These are phyloP conservation scores for Amanita pseudoporphyria DNA, from an alignment of 768 basidiomycete species.

Conservation along the genomic window DNA sequence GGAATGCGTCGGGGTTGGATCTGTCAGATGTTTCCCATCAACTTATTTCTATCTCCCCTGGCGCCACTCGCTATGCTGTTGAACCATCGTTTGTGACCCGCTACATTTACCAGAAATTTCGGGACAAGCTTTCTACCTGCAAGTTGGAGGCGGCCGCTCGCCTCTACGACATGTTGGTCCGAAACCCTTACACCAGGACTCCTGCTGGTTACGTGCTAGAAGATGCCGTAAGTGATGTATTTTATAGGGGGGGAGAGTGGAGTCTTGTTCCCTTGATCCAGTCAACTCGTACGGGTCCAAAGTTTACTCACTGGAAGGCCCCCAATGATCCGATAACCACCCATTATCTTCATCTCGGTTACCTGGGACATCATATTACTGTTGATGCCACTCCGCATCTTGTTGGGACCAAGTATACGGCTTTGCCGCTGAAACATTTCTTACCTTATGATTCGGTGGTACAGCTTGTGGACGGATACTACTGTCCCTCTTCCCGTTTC, in stretches of 20 bases:
- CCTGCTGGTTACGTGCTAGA: conserved; percentile 12
- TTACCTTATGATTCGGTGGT: conserved; percentile 2
- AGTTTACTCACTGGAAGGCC: conserved; percentile 9
- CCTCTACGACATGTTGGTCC: conserved; percentile 11
- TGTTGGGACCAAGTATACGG: conserved; percentile 3
- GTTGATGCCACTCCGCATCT: conserved; percentile 6
- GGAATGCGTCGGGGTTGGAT: too few species aligned
- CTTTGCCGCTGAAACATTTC: conserved; percentile 9
- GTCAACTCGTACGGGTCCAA: conserved; percentile 7
- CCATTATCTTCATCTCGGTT: conserved; percentile 4
- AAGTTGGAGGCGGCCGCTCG: conserved; percentile 8
- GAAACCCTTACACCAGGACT: conserved; percentile 5
- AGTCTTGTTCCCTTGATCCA: conserved; percentile 7
- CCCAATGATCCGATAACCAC: not conserved
- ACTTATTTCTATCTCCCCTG: conserved; percentile 10
- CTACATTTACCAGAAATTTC: conserved; percentile 11
- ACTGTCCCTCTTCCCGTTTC: conserved; percentile 5
- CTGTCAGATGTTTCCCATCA: too few species aligned
- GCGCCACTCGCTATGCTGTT: conserved; percentile 7
- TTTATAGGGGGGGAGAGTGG: conserved; percentile 11
- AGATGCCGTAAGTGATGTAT: conserved; percentile 12
- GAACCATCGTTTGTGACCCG: conserved; percentile 7
- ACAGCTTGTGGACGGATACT: conserved; percentile 11
- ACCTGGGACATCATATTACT: conserved; percentile 9
- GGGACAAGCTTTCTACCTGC: conserved; percentile 7